Evolutionary conservation across 164 flowering plant species (phyloP).

Genomic region (Berberis vulgaris): DNA sequence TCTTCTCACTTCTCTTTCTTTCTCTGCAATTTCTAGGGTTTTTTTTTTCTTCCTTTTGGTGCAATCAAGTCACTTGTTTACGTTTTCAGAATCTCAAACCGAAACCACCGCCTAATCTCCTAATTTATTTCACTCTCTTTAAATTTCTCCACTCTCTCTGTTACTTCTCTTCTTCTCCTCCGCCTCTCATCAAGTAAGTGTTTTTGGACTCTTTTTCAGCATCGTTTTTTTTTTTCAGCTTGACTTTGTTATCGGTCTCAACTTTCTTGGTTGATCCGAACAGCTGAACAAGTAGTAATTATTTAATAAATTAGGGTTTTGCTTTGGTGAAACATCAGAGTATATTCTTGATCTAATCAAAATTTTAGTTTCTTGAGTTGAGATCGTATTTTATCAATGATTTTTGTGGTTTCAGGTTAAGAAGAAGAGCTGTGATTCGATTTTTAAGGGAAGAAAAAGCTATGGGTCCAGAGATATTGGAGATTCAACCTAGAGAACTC

Average conservation of each 20-base stretch:
- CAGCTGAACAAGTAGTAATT: too few species aligned
- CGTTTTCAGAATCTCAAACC: background rate
- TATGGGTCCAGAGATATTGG: slow-evolving; percentile 40
- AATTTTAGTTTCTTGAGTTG: background rate
- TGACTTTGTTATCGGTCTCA: too few species aligned
- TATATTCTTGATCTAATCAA: too few species aligned
- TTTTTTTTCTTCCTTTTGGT: background rate
- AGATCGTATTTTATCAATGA: background rate
- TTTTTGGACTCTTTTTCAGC: background rate
- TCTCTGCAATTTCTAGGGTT: slow-evolving; percentile 2
- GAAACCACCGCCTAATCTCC: background rate
- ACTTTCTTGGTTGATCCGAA: too few species aligned
- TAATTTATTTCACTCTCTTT: background rate
- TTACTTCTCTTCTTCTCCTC: background rate
- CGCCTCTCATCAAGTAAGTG: background rate
- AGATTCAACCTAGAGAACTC: slow-evolving; percentile 57
- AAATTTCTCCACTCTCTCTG: background rate
- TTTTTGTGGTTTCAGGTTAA: slow-evolving; percentile 10
- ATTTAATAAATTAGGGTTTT: too few species aligned
- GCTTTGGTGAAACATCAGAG: too few species aligned
- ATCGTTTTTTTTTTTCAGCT: background rate
- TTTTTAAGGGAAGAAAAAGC: slow-evolving; percentile 1
- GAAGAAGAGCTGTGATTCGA: background rate
- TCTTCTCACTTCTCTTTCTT: background rate
- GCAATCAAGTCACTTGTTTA: background rate